Evolutionary conservation across 345 rosid genomes (phyloP).

Genomic region (Ricinus communis): DNA sequence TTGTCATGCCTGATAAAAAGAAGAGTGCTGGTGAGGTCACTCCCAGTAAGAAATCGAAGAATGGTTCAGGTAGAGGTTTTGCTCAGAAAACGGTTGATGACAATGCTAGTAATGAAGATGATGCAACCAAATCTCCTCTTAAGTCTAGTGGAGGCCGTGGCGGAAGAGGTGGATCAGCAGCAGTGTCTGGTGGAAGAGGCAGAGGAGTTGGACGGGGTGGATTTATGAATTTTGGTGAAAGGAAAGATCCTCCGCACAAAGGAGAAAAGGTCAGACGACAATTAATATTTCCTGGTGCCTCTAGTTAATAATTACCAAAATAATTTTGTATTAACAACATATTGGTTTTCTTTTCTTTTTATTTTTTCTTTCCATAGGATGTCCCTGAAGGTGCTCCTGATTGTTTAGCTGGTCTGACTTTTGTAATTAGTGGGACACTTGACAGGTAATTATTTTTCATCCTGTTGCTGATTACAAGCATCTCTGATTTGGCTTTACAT

Average conservation of each 20-base stretch:
- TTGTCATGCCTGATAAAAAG: constrained; percentile 48
- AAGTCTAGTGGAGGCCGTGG: constrained; percentile 82
- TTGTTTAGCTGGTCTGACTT: constrained; percentile 84
- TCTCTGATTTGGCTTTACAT: constrained; percentile 7
- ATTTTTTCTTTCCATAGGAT: constrained; percentile 60
- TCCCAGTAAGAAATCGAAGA: constrained; percentile 81
- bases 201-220: constrained; percentile 92
- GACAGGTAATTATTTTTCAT: constrained; percentile 64
- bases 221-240: constrained; percentile 88
- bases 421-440: constrained; percentile 98
- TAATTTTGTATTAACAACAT: constrained; percentile 19
- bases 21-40: constrained; percentile 47
- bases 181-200: constrained; percentile 76
- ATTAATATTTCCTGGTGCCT: constrained; percentile 5
- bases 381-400: constrained; percentile 93
- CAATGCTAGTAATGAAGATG: constrained; percentile 62
- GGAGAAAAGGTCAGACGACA: constrained; percentile 78
- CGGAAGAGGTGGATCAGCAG: constrained; percentile 64
- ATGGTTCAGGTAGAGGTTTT: constrained; percentile 63
- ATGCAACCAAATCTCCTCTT: constrained; percentile 50
- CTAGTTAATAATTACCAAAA: neutral
- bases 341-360: constrained; percentile 12
- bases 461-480: constrained; percentile 2
- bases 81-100: constrained; percentile 46
- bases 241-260: constrained; percentile 99